Base-by-base conservation (phyloP, 148 eudicot species). In the Chenopodium album region DNA sequence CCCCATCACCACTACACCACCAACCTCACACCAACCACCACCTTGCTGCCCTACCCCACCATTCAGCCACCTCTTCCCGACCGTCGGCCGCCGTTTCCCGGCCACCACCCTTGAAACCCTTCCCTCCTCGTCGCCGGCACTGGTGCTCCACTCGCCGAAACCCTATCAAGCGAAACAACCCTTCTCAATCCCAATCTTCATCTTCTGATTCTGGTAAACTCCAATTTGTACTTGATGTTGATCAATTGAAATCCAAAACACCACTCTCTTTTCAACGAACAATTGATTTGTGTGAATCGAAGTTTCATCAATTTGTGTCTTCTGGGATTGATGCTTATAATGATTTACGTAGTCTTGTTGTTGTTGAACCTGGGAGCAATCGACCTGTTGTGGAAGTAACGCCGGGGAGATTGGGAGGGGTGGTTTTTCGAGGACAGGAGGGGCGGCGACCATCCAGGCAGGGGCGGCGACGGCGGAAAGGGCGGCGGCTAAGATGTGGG, bases 181-280 rank as follows among this genome's bases (percentile, higher is more conserved):
- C 79, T 11, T 29, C 79, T 52, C 56, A 48, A 19, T 20, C 82
- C 13, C 73, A 67, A 52, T 78, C 89, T 5, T 60, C 80, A 3
- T 77, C 81, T 22, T 79, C 88, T 70, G 90, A 91, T 28, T 75
- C 87, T 3, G 66, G 17, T 74, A 80, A 80, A 48, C 88, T 89
- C 80, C 97, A 90, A 41, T 79, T 94, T 32, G 73, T 85, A 47
- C 88, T 94, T 66, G 90, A 85, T 41, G 80, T 92, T n/a, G 87
- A 85, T 12, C 78, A 77, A 22, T 76, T 90, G 31, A 86, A 87
- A 67, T 71, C 29, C 54, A 80, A 54, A 67, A 85, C 92, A 20
- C 84, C 91, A 17, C 62, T 56, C 62, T 56, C 62, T 17, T 4
- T 56, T 5, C 62, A 56, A 17, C 16, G 22, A 56, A 13, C 62